phyloP scores from a whole-genome alignment of 2,329 filamentous ascomycete genomes.

The Aspergillus latus region DNA sequence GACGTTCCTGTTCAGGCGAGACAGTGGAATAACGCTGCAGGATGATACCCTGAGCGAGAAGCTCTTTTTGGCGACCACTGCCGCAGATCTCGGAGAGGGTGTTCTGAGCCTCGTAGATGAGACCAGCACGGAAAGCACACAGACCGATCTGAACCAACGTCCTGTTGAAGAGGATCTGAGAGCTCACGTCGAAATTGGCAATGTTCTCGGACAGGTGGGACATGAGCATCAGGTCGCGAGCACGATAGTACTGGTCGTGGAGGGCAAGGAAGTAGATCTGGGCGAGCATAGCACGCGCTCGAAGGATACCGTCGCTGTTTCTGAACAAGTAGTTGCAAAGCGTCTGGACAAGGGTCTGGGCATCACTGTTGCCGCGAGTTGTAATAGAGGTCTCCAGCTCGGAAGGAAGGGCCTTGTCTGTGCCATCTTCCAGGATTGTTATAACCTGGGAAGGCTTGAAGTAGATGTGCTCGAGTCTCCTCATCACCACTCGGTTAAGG shows the following conservation, averaged over 20 bases:
- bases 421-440: conserved; percentile 89
- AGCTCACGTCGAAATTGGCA: conserved; percentile 91
- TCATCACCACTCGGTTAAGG: conserved; percentile 89
- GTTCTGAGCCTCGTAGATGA: conserved; percentile 96
- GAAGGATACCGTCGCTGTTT: conserved; percentile 92
- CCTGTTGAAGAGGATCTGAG: conserved; percentile 97
- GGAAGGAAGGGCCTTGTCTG: conserved; percentile 76
- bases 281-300: conserved; percentile 94
- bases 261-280: conserved; percentile 98
- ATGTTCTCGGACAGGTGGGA: conserved; percentile 98
- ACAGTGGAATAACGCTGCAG: conserved; percentile 97
- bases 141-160: conserved; percentile 97
- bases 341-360: conserved; percentile 71
- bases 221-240: conserved; percentile 99
- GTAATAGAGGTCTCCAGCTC: conserved; percentile 77
- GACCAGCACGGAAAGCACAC: conserved; percentile 94
- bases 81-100: conserved; percentile 98
- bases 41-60: conserved; percentile 96
- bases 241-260: conserved; percentile 96
- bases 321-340: conserved; percentile 95
- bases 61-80: conserved; percentile 94
- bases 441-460: conserved; percentile 97
- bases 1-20: conserved; percentile 93
- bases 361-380: conserved; percentile 68
- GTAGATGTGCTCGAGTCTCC: conserved; percentile 94